phyloP scores from a whole-genome alignment of 2,329 filamentous ascomycete species.

The Aulographum hederae region DNA sequence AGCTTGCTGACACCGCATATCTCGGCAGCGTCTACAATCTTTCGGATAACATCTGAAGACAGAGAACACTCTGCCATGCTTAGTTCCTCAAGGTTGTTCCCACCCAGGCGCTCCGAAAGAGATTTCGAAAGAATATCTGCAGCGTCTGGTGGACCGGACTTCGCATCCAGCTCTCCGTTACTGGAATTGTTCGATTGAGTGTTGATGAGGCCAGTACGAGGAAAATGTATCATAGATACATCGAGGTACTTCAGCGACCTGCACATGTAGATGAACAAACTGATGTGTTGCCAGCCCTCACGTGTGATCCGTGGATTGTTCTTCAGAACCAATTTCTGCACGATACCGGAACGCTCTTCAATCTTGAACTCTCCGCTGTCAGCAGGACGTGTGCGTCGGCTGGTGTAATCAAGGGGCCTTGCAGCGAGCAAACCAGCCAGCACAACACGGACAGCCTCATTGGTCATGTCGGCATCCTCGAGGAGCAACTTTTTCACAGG shows the following conservation, averaged over 20 bases:
- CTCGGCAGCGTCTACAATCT: conserved; percentile 66
- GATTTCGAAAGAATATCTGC: conserved; percentile 55
- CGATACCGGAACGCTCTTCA: conserved; percentile 44
- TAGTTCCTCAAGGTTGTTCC: conserved; percentile 60
- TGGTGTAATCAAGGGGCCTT: too few species aligned
- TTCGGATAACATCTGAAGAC: conserved; percentile 49
- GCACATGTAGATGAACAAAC: conserved; percentile 79
- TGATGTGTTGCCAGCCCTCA: conserved; percentile 83
- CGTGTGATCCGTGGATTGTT: conserved; percentile 70
- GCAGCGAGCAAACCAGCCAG: conserved; percentile 72
- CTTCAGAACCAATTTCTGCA: conserved; percentile 76
- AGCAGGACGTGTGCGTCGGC: too few species aligned
- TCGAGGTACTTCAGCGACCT: conserved; percentile 73
- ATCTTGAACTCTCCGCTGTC: conserved; percentile 13
- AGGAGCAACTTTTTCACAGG: conserved; percentile 73
- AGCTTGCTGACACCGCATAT: conserved; percentile 61
- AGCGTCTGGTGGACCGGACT: conserved; percentile 25
- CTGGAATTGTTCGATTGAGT: conserved; percentile 7
- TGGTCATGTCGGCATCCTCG: conserved; percentile 71
- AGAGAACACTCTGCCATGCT: conserved; percentile 67
- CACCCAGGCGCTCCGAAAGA: conserved; percentile 58
- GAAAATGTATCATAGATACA: conserved; percentile 64
- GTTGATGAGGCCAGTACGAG: conserved; percentile 7
- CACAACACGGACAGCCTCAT: conserved; percentile 73
- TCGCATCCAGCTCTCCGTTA: conserved; percentile 1